Evolutionary conservation across 108 stramenopile species (phyloP).

Genomic region (Fistulifera solaris): DNA sequence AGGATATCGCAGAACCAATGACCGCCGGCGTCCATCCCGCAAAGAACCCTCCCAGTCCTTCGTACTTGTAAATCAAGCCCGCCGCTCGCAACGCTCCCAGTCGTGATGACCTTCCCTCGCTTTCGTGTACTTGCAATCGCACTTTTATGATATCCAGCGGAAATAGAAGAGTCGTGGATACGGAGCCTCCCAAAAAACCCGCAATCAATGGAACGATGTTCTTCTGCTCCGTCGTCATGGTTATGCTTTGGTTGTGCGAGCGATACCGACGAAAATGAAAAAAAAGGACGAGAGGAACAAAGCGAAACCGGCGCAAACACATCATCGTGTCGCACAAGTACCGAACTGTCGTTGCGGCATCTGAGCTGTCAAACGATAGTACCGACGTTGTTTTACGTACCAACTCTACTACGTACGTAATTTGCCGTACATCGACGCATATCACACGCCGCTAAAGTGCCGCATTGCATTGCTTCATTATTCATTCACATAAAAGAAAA

Average conservation of each 20-base stretch:
- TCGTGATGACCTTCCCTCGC: conserved; percentile 6
- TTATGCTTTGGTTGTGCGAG: not conserved
- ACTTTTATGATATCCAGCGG: conserved; percentile 95
- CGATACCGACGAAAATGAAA: not conserved
- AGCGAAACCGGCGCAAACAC: not conserved
- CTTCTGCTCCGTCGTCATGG: too few relatives aligned
- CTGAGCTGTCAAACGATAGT: not conserved
- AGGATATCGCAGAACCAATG: conserved; percentile 83
- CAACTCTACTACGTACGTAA: too few relatives aligned
- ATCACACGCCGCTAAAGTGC: too few relatives aligned
- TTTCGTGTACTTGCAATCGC: conserved; percentile 84
- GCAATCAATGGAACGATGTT: conserved; percentile 35
- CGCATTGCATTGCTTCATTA: too few relatives aligned
- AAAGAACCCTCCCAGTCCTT: conserved; percentile 5
- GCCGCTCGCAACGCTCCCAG: conserved; percentile 31
- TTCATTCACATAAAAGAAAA: too few relatives aligned
- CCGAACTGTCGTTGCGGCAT: not conserved
- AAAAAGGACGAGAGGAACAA: not conserved
- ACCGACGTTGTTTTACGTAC: too few relatives aligned
- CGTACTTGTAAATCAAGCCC: conserved; percentile 42
- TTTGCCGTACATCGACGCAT: too few relatives aligned
- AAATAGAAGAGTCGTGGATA: conserved; percentile 69
- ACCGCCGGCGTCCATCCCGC: conserved; percentile 84
- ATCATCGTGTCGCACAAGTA: not conserved
- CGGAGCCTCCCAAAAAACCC: conserved; percentile 61